Evolutionary conservation across 352 stramenopile genomes (phyloP), one percentile per base, ranked within the genome.

Genomic region (Phytophthora chlamydospora): DNA sequence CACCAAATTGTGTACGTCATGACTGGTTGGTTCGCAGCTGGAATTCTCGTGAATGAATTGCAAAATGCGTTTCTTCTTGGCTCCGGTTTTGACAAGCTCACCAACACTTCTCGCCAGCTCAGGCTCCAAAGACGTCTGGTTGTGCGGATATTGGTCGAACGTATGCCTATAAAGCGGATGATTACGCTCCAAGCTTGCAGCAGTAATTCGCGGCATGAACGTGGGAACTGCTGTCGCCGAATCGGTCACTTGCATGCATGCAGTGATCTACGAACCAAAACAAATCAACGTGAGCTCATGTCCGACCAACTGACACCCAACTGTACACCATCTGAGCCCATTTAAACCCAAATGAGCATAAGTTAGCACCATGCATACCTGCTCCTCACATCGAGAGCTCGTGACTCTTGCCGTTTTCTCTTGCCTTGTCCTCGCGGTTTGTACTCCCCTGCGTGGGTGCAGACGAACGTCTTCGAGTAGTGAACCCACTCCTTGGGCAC

Each of bases 391-490:
- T 29, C 40, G 40, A 46, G 40, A 16, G 40, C 40, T 29, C 21
- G 4, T 6, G 36, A 42, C 9, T 42, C 36, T 42, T 42, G 36
- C 36, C 36, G 36, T 16, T 42, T 42, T 42, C 36, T 42, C 36
- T 42, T 42, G 36, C 36, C 36, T 42, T 42, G 36, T 4, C 36
- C 36, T 12, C 36, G 36, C 36, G 36, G 36, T 16, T 42, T 42
- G 13, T 42, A 42, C 36, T 42, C 21, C 36, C 36, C 36, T 42
- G 36, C 36, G 36, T 42, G 36, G 38, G 33, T 45, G 19, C 58
- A 61, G 5, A 66, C 49, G 31, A 44, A 60, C 3, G 58, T 50
- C 13, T 60, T 66, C 0, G 33, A 21, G 31, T 66, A 60, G 7
- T 55, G n/a, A 3, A 54, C 27, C 58, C 48, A 60, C 12, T 38